Evolutionary conservation across 108 stramenopile species (phyloP).

Genomic region (Skeletonema menzelii): DNA sequence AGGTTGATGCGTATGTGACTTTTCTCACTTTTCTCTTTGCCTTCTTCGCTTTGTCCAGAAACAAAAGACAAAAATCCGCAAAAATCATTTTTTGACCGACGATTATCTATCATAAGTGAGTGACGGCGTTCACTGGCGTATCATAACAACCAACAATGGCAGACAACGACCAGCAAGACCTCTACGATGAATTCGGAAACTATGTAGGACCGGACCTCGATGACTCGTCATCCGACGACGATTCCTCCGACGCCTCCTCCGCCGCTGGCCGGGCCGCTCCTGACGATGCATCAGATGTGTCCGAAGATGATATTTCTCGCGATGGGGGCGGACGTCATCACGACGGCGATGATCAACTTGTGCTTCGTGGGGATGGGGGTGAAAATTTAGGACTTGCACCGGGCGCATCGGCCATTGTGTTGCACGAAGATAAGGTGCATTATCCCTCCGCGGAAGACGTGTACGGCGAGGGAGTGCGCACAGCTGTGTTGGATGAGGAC

Average conservation of each 20-base stretch:
- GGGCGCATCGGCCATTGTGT: constrained; percentile 83
- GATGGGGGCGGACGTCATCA: constrained; percentile 37
- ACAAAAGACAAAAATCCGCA: no score
- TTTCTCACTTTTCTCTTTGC: no score
- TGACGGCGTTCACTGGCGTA: not conserved
- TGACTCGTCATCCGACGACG: constrained; percentile 58
- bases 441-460: constrained; percentile 97
- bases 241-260: constrained; percentile 34
- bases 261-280: constrained; percentile 30
- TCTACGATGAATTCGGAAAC: constrained; percentile 99
- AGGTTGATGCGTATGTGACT: no score
- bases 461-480: constrained; percentile 90
- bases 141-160: constrained; percentile 15
- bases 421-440: constrained; percentile 99
- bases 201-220: constrained; percentile 99
- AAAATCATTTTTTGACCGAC: no score
- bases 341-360: constrained; percentile 26
- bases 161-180: constrained; percentile 79
- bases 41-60: no score
- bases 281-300: constrained; percentile 81
- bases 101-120: not conserved
- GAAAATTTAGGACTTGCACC: constrained; percentile 36
- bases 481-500: constrained; percentile 98
- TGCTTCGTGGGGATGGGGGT: constrained; percentile 26
- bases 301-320: constrained; percentile 47